Evolutionary conservation across 305 asterid species (phyloP), one percentile per base, ranked within the genome.

Genomic region (Fraxinus velutina): DNA sequence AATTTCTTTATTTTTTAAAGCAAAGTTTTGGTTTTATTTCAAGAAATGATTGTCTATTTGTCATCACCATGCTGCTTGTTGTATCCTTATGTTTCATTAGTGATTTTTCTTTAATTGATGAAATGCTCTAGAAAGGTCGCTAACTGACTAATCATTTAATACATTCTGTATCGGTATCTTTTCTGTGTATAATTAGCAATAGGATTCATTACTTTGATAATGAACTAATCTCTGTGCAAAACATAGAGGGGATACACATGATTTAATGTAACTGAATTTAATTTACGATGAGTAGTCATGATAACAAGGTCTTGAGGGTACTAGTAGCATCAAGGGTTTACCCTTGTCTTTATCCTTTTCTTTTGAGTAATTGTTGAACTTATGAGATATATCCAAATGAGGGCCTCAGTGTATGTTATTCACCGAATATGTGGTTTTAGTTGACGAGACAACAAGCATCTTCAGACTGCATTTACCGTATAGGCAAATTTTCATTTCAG

Each of bases 61-160:
- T 64, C 4, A 22, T 64, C 73, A 64, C 73, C 8, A 4, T 24
- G 34, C n/a, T 64, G 73, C 73, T 64, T 64, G 9, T 64, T 24
- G 10, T 64, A 64, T 74, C 13, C 75, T 73, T 42, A 17, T 32
- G 37, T 72, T 50, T 50, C 72, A 27, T 39, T 33, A 37, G 68
- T 44, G 50, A 10, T 37, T 27, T 64, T 64, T 8, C 30, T 52
- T n/a, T 19, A 21, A 13, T 60, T 60, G 71, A 22, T 21, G 15
- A 60, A n/a, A 24, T 79, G 52, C 33, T 78, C 42, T 60, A 39
- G 57, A n/a, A 39, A 47, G 75, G 68, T 84, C 42, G 47, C 8
- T 21, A n/a, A 9, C 4, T 75, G 17, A 9, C 4, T 75, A 71
- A 57, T 81, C 30, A 13, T 33, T 75, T 73, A 47, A 19, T 52